Base-by-base conservation (phyloP, 139 green algal species). In the Pleodorina starrii region DNA sequence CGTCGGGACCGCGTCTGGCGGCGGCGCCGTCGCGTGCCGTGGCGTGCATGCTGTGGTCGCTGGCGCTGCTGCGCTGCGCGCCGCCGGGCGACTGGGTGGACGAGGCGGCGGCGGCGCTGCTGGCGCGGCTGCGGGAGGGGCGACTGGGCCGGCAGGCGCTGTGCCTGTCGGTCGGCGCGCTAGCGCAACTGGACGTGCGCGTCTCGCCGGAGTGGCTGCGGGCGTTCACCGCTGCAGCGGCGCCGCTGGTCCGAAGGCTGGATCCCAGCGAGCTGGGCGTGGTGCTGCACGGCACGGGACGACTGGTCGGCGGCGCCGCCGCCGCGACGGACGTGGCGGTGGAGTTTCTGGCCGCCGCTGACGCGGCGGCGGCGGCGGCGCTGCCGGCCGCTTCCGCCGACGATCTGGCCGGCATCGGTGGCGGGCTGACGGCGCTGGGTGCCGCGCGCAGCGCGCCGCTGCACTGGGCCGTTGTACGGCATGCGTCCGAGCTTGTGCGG, bases 91-190 rank as follows among this genome's bases (percentile, higher is more conserved):
- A 40, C 6, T 86, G 87, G 77, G 23, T 85, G 1, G 87, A 85
- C 38, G 27, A n/a, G 14, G 21, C 4, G 40, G 19, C 84, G 76
- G 66, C 84, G 43, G 83, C 57, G 84, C 77, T 90, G 84, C 76
- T 85, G 84, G 32, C 44, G 76, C 84, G 82, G 27, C 40, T 69
- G 27, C 66, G 50, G 46, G 75, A 80, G 27, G 54, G 75, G 25
- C 59, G 68, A 42, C 77, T 85, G 44, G 50, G 73, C 14, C 77
- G 59, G 27, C 84, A 92, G 60, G 63, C 78, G 50, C 59, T 92
- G 19, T 92, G 87, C 48, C 81, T 27, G 12, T 14, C 27, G 43
- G 9, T 72, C 29, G n/a, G 27, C 16, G 43, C 40, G 10, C 40
- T 69, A 14, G 46, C 63, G 63, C n/a, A 57, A 36, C 42, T 92